Percentiles rank a stretch among this genome's conserved stretches.
Evolutionary conservation across 2,329 filamentous ascomycete species (phyloP).

Genomic region (Pseudocercospora pini-densiflorae): DNA sequence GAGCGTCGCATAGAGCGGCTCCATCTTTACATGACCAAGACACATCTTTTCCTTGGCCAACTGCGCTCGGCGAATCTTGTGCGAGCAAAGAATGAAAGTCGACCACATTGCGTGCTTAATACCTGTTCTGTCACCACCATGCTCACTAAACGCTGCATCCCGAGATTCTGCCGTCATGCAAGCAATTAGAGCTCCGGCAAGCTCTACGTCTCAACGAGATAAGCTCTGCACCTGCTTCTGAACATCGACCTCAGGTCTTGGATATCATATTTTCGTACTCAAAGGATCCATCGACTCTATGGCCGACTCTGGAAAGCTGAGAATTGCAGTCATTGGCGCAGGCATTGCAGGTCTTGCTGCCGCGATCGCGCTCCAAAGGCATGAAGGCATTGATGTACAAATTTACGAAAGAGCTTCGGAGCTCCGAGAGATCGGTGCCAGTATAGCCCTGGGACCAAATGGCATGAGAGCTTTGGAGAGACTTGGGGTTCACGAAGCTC

Average conservation of each 20-base stretch:
- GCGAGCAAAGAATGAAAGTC: not conserved
- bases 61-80: conserved; percentile 7
- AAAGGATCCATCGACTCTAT: not conserved
- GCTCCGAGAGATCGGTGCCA: conserved; percentile 46
- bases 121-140: conserved; percentile 20
- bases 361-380: conserved; percentile 41
- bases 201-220: conserved; percentile 17
- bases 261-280: not conserved
- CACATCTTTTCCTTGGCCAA: too few species aligned
- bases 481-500: conserved; percentile 41
- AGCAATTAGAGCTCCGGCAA: conserved; percentile 11
- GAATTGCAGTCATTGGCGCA: conserved; percentile 43
- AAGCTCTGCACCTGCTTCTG: conserved; percentile 18
- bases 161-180: conserved; percentile 5
- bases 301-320: conserved; percentile 18
- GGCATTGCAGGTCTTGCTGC: conserved; percentile 47
- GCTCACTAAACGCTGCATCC: not conserved
- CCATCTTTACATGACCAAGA: not conserved
- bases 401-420: conserved; percentile 44
- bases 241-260: not conserved
- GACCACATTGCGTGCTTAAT: conserved; percentile 24
- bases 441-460: conserved; percentile 47
- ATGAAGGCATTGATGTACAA: conserved; percentile 39
- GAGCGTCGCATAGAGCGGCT: not conserved
- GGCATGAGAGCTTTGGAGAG: conserved; percentile 44